Evolutionary conservation across 805 yeast species (phyloP).

Genomic region (Clavispora vitiphila): DNA sequence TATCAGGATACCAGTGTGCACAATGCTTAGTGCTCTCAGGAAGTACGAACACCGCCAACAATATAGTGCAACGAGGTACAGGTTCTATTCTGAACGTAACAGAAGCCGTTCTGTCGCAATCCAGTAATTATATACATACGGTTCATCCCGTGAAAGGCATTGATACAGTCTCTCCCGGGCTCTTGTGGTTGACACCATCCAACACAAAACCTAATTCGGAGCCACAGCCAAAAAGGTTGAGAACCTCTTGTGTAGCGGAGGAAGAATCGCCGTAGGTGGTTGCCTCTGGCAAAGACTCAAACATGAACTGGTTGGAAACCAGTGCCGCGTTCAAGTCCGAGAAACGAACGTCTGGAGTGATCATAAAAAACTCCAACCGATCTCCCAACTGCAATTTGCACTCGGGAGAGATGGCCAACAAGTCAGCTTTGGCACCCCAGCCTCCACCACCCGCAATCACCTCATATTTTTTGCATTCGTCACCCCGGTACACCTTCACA

Average conservation of each 20-base stretch:
- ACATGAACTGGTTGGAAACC: slow-evolving; percentile 11
- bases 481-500: slow-evolving; percentile 23
- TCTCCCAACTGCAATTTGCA: slow-evolving; percentile 45
- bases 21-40: too few species aligned
- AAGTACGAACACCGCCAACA: too few species aligned
- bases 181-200: slow-evolving; percentile 11
- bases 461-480: slow-evolving; percentile 29
- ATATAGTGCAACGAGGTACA: too few species aligned
- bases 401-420: slow-evolving; percentile 60
- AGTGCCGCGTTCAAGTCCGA: background rate
- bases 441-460: slow-evolving; percentile 74
- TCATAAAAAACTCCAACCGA: slow-evolving; percentile 42
- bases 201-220: slow-evolving; percentile 12
- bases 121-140: too few species aligned
- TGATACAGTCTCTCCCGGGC: slow-evolving; percentile 14
- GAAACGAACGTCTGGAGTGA: slow-evolving; percentile 31
- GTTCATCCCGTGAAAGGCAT: background rate
- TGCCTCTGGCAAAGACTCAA: slow-evolving; percentile 33
- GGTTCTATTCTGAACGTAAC: too few species aligned
- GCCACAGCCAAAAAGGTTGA: slow-evolving; percentile 15
- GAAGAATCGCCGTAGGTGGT: slow-evolving; percentile 13
- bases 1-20: background rate
- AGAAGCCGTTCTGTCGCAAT: too few species aligned
- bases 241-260: slow-evolving; percentile 6
- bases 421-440: slow-evolving; percentile 67